Evolutionary conservation across 495 filamentous ascomycete genomes (phyloP), one percentile per base, ranked within the genome.

Genomic region (Extremus antarcticus): DNA sequence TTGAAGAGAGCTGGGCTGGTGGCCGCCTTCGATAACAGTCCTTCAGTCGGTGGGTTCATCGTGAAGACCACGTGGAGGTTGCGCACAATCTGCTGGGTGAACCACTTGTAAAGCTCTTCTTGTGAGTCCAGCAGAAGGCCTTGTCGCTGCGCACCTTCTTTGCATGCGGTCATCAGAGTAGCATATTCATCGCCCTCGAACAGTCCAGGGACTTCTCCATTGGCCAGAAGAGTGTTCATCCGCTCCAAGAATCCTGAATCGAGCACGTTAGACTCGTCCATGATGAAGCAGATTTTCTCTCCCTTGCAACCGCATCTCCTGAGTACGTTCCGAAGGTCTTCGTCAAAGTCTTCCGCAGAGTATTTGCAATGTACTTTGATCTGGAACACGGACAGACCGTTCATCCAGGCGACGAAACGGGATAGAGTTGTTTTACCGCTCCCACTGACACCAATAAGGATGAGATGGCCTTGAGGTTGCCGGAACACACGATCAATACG

Each of bases 331-430:
- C 94, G 77, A 9, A 99, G 74, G 70, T 99, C 92, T 46, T 99
- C 94, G 66, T 99, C 92, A 66, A 99, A 99, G 71, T 99, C 92
- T 68, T 95, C 92, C 13, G 88, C 88, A 22, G 92, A 95, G 68
- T 99, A 99, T 68, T 90, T 96, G 43, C 92, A 92, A 66, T 99
- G 92, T 0, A 99, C 92, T 74, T 96, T 99, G 75, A 99, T 97
- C 70, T 99, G 92, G 76, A 94, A 97, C 46, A 97, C 89, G 69
- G 92, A 95, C 64, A 99, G 75, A 47, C 92, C 92, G 65, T 99
- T 99, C 92, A 99, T 99, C 92, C 92, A 99, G 35, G 92, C 92
- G 56, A 97, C 92, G 62, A 99, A 99, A 51, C 94, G 83, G 22
- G 92, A 96, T 45, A 99, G 75, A 2, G 92, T 99, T 1, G 92